Conservation (phyloP, 192 early-diverging fungal genomes). For the Coemansia reversa region DNA sequence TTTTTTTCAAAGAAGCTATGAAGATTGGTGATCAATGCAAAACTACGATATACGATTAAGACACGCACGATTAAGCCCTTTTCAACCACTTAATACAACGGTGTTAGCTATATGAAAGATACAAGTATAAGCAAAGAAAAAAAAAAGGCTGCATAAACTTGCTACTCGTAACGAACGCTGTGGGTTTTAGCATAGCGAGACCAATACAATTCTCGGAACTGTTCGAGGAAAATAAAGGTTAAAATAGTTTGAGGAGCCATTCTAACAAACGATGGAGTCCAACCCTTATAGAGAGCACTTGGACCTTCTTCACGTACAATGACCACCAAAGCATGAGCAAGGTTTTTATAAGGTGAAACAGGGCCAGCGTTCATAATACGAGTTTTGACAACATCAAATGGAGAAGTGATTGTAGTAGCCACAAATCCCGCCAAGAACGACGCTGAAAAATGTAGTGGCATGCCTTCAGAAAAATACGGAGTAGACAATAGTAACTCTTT, state of each 20-base stretch:
- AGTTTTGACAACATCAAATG: conserved; percentile 82
- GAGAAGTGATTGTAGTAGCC: conserved; percentile 73
- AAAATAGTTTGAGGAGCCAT: conserved; percentile 83
- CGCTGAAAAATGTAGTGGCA: conserved; percentile 66
- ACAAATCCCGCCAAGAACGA: conserved; percentile 74
- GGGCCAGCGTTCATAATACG: conserved; percentile 75
- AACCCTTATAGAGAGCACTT: conserved; percentile 76
- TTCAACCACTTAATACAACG: no score
- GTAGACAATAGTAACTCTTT: conserved; percentile 69
- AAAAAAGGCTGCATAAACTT: not conserved
- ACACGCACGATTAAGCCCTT: no score
- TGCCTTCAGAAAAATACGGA: conserved; percentile 62
- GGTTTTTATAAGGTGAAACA: conserved; percentile 34
- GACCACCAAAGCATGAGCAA: conserved; percentile 49
- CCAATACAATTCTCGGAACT: conserved; percentile 60
- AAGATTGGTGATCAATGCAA: not conserved
- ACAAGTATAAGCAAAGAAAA: not conserved
- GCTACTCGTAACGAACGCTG: conserved; percentile 36
- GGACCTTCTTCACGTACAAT: conserved; percentile 70
- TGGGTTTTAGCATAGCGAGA: conserved; percentile 22
- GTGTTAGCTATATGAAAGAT: not conserved
- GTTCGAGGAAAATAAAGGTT: conserved; percentile 81
- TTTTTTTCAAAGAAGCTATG: not conserved
- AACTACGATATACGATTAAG: not conserved
- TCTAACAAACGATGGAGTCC: conserved; percentile 78